phyloP scores from a whole-genome alignment of 2,329 filamentous ascomycete species.

The Hymenoscyphus fructigenus region DNA sequence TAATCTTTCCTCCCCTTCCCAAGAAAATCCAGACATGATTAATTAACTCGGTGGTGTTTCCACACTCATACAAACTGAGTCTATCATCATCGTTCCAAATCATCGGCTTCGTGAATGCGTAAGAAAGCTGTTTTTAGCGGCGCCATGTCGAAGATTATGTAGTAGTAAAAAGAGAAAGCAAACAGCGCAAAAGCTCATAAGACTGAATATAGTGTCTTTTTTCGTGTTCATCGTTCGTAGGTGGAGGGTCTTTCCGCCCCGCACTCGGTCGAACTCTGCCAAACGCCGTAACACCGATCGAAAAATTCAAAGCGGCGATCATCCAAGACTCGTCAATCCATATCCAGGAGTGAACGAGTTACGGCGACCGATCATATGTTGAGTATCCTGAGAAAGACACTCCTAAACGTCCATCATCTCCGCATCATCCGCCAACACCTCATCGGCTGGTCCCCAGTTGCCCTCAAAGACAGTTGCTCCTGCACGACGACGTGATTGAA shows the following conservation, averaged over 20 bases:
- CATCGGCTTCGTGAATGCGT: conserved; percentile 35
- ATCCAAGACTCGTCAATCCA: conserved; percentile 33
- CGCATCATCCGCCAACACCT: conserved; percentile 40
- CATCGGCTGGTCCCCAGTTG: conserved; percentile 81
- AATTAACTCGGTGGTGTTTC: conserved; percentile 5
- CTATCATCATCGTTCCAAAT: conserved; percentile 26
- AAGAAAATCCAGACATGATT: conserved; percentile 10
- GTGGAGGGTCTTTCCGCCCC: conserved; percentile 10
- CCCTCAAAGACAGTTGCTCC: conserved; percentile 96
- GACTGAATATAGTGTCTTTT: conserved; percentile 18
- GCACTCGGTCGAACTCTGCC: conserved; percentile 25
- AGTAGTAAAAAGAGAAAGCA: conserved; percentile 24
- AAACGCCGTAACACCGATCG: conserved; percentile 28
- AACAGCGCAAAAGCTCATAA: conserved; percentile 14
- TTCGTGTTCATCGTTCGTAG: conserved; percentile 23
- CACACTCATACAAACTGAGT: conserved; percentile 15
- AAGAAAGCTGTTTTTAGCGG: conserved; percentile 19
- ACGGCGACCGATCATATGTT: conserved; percentile 18
- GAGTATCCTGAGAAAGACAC: conserved; percentile 22
- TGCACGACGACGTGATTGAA: conserved; percentile 71
- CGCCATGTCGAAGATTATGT: conserved; percentile 25
- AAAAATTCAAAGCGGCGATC: conserved; percentile 23
- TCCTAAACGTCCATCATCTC: conserved; percentile 40
- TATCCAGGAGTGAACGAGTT: conserved; percentile 35
- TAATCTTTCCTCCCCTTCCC: not conserved